phyloP scores from a whole-genome alignment of 2,329 filamentous ascomycete species.

The Botrytis paeoniae region DNA sequence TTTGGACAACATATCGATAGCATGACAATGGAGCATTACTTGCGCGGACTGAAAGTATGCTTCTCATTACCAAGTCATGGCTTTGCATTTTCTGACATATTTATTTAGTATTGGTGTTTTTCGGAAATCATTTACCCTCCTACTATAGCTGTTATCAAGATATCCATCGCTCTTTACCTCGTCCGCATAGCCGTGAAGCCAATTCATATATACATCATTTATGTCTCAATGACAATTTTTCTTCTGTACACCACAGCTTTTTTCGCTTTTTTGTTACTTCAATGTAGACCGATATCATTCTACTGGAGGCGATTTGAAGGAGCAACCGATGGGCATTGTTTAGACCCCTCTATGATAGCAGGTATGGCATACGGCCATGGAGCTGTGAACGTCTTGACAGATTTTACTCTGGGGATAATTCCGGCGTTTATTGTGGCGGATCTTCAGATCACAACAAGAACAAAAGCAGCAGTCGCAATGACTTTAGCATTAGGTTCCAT shows the following conservation, averaged over 20 bases:
- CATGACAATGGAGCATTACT: conserved; percentile 17
- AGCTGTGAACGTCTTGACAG: conserved; percentile 39
- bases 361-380: conserved; percentile 41
- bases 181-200: conserved; percentile 18
- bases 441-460: conserved; percentile 40
- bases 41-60: conserved; percentile 26
- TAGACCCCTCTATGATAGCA: conserved; percentile 31
- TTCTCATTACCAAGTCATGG: not conserved
- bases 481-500: conserved; percentile 39
- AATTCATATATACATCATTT: conserved; percentile 1
- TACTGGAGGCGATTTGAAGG: conserved; percentile 39
- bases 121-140: conserved; percentile 41
- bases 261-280: conserved; percentile 6
- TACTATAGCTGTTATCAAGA: conserved; percentile 40
- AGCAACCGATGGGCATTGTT: conserved; percentile 34
- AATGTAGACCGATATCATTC: conserved; percentile 36
- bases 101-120: conserved; percentile 29
- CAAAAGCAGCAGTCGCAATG: conserved; percentile 40
- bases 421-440: conserved; percentile 43
- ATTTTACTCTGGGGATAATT: conserved; percentile 42
- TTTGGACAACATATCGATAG: conserved; percentile 27
- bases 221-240: conserved; percentile 3
- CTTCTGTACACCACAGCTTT: conserved; percentile 38
- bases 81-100: not conserved
- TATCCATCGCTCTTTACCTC: conserved; percentile 17